Percentiles rank a stretch among this genome's conserved stretches.
Conservation (phyloP, 192 early-diverging fungal genomes). For the Endogone sp. region DNA sequence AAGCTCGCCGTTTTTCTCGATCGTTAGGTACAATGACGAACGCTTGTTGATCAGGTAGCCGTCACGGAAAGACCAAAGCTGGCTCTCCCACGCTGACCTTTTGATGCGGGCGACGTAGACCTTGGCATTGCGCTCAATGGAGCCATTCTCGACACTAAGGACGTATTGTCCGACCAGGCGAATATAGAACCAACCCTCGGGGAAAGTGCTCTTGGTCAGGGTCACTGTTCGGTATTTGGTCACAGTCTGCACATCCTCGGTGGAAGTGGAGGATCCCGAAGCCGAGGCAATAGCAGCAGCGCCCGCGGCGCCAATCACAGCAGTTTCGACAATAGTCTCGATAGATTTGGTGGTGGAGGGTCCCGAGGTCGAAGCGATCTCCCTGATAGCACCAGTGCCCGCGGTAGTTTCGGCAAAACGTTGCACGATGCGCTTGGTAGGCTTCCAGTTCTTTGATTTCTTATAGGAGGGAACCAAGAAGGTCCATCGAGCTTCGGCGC, state of each 20-base stretch:
- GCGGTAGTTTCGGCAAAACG: too few relatives aligned
- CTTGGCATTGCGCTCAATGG: neutral
- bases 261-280: too few relatives aligned
- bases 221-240: neutral
- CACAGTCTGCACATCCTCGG: too few relatives aligned
- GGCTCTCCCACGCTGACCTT: neutral
- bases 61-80: constrained; percentile 30
- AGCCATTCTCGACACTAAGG: neutral
- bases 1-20: neutral
- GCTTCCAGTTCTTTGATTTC: neutral
- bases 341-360: too few relatives aligned
- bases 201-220: neutral
- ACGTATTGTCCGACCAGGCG: neutral
- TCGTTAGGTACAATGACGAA: neutral
- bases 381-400: too few relatives aligned
- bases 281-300: too few relatives aligned
- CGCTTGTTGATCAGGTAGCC: constrained; percentile 28
- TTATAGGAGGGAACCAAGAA: neutral
- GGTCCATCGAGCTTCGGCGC: neutral
- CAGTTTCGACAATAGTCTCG: too few relatives aligned
- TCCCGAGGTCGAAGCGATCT: too few relatives aligned
- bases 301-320: too few relatives aligned
- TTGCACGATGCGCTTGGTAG: neutral
- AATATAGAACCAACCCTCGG: neutral
- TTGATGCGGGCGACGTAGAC: neutral